Base-by-base conservation (phyloP, 2,329 filamentous ascomycete genomes). In the Orbilia quercus region DNA sequence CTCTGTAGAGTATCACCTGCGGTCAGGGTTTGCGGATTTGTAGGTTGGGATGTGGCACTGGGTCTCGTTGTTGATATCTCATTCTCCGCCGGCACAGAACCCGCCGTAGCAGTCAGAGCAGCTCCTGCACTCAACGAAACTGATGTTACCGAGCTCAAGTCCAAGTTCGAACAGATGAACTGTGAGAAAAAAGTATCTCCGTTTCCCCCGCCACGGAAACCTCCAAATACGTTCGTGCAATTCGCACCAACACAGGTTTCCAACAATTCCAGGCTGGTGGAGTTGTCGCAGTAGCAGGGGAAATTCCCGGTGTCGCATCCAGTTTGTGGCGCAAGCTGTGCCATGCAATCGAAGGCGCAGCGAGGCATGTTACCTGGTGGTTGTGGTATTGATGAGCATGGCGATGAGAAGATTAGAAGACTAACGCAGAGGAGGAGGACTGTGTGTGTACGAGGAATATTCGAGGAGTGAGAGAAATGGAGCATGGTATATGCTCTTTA, bases 261-360 rank as follows among this genome's bases (percentile, higher is more conserved):
- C 20, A 73, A 47, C 16, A 66, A 16, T 34, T 34, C 38, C 1
- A 66, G 28, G 42, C 62, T 73, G 1, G 45, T 73, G 1, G 60
- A 60, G 31, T 73, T 73, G 38, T 60, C 62, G 48, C 69, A 73
- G 23, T 65, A 73, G 23, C 69, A 66, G 2, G 60, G 59, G 7
- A 73, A 36, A 25, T 73, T 62, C 9, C 60, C 69, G 16, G 54
- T 22, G 4, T 65, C 60, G 12, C 69, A 73, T 9, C 22, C 12
- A 7, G 69, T 73, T 54, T 62, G 25, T 11, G 47, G 47, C 11
- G 38, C 25, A 18, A 66, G 54, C 1, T 57, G 50, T 2, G 45
- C 48, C 69, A 66, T 66, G 31, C 69, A 73, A n/a, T 23, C n/a
- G n/a, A 73, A 55, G 1, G 40, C 48, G 18, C 60, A 73, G 16